Conservation (phyloP, 176 grass and related monocot genomes). For the Olyra latifolia region DNA sequence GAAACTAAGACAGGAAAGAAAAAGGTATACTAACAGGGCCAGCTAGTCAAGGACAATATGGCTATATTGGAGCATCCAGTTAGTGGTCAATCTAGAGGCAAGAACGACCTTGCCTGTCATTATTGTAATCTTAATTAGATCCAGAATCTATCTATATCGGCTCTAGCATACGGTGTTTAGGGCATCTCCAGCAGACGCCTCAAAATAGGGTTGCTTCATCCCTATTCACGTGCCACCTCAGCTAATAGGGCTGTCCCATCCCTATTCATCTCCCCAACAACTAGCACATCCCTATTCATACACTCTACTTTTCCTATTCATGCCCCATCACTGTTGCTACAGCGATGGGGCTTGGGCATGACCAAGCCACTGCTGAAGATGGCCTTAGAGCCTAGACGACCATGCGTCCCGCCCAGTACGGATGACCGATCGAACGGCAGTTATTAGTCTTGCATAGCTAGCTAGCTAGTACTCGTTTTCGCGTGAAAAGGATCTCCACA, state of each 20-base stretch:
- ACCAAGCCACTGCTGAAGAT: too few relatives aligned
- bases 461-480: neutral
- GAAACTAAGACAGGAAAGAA: neutral
- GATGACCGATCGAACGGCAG: conserved; percentile 6
- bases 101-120: conserved; percentile 5
- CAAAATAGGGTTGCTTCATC: too few relatives aligned
- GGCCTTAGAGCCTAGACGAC: conserved; percentile 7
- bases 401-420: neutral
- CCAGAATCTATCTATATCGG: neutral
- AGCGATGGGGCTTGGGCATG: too few relatives aligned
- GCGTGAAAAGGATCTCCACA: conserved; percentile 9
- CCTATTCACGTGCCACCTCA: too few relatives aligned
- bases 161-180: conserved; percentile 7
- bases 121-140: neutral
- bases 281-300: too few relatives aligned
- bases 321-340: too few relatives aligned
- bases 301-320: too few relatives aligned
- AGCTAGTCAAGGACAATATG: neutral
- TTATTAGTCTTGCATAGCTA: conserved; percentile 35
- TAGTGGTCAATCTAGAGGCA: neutral
- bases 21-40: neutral
- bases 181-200: too few relatives aligned
- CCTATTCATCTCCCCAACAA: too few relatives aligned
- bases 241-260: too few relatives aligned
- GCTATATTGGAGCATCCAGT: neutral